phyloP scores from a whole-genome alignment of 164 flowering plant genomes.

The Magnolia kwangsiensis region DNA sequence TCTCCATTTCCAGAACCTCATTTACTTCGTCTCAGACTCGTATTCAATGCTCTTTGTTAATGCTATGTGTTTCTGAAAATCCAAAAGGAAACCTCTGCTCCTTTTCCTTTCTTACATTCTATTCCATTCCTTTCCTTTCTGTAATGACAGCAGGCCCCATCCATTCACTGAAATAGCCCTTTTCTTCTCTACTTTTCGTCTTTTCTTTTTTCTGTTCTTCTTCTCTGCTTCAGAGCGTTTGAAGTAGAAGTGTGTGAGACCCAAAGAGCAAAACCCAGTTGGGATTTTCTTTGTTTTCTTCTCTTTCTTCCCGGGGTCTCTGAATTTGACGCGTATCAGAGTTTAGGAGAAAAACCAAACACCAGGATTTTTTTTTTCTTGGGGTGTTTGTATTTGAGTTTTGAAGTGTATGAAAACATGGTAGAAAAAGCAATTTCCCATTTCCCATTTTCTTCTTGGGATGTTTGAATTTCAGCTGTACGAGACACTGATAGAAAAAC shows the following conservation, averaged over 20 bases:
- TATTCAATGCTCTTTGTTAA: conserved; percentile 15
- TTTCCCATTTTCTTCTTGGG: not conserved
- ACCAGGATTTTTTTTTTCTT: not conserved
- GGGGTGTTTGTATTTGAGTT: not conserved
- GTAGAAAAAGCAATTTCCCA: not conserved
- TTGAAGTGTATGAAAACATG: not conserved
- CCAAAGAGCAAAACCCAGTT: not conserved
- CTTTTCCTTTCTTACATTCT: conserved; percentile 10
- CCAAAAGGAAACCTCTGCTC: not conserved
- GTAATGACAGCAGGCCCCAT: not conserved
- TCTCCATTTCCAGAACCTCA: conserved; percentile 13
- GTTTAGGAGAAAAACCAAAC: not conserved
- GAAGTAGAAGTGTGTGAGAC: not conserved
- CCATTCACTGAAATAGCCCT: conserved; percentile 1
- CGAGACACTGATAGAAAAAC: not conserved
- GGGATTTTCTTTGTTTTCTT: not conserved
- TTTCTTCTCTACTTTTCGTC: conserved; percentile 3
- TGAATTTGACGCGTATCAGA: conserved; percentile 1
- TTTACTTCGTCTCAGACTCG: conserved; percentile 11
- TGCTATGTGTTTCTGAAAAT: not conserved
- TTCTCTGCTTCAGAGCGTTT: too few relatives aligned
- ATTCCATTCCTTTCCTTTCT: conserved; percentile 2
- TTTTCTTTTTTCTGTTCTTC: too few relatives aligned
- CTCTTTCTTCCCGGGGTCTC: not conserved
- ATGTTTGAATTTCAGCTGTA: not conserved